These are phyloP conservation scores for Neonectria faginata DNA, from an alignment of 2,329 filamentous ascomycete species.

Conservation along the genomic window DNA sequence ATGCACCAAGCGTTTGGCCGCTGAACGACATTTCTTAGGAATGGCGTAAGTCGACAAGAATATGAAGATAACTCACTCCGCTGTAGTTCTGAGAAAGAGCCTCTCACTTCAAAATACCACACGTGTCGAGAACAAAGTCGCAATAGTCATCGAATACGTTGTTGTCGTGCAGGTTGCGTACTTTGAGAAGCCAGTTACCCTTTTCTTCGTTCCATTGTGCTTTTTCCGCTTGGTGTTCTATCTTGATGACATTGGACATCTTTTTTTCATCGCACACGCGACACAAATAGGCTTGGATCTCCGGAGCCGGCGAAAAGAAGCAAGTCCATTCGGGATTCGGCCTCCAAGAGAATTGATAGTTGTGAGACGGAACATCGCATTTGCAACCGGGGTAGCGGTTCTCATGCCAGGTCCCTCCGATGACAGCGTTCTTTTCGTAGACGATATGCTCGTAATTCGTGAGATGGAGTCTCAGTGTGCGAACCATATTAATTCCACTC, in stretches of 20 bases:
- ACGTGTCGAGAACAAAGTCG: conserved; percentile 19
- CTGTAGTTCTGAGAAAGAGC: too few relatives aligned
- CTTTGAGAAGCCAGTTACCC: conserved; percentile 10
- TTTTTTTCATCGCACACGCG: conserved; percentile 20
- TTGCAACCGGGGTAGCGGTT: conserved; percentile 30
- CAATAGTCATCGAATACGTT: conserved; percentile 15
- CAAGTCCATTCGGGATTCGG: conserved; percentile 21
- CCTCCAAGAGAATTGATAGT: conserved; percentile 30
- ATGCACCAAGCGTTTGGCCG: conserved; percentile 8
- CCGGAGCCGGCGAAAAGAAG: conserved; percentile 19
- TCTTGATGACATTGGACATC: conserved; percentile 13
- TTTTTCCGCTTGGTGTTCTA: conserved; percentile 7
- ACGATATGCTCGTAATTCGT: conserved; percentile 20
- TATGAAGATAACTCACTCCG: neutral
- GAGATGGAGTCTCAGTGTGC: conserved; percentile 13
- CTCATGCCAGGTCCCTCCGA: conserved; percentile 29
- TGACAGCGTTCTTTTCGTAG: conserved; percentile 27
- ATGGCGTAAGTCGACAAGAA: neutral
- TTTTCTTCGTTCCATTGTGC: conserved; percentile 20
- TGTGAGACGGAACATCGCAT: conserved; percentile 29
- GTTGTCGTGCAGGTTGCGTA: conserved; percentile 3
- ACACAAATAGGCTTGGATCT: conserved; percentile 23
- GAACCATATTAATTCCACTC: conserved; percentile 27
- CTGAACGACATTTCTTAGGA: neutral
- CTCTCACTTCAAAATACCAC: conserved; percentile 28